Base-by-base conservation (phyloP, 176 grass and related monocot species). In the Carex pumila region DNA sequence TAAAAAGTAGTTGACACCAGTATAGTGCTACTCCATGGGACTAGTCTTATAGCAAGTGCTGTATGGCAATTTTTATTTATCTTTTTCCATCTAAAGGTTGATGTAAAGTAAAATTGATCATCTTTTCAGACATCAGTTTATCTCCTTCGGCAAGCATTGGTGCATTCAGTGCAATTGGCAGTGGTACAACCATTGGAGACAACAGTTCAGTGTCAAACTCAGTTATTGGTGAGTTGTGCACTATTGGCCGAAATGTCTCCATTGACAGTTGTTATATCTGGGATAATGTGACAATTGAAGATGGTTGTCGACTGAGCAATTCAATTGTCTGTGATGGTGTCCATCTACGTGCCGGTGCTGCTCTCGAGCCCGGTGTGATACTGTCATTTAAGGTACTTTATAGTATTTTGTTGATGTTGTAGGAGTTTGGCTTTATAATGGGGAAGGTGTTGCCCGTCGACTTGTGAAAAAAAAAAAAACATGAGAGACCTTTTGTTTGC, bases 281-380 rank as follows among this genome's bases (percentile, higher is more conserved):
- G 96, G 88, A 92, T 76, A 89, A 90, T 89, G 96, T 95, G 61
- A 79, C 88, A 70, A 92, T 99, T 79, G 93, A 99, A 90, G 96
- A 99, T 89, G 93, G 88, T 64, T 93, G 96, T 84, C 94, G 87
- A 90, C 66, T 99, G 56, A 93, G 70, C 89, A 76, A 99, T 84
- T 92, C 96, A 3, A 61, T 99, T 86, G 72, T 99, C 67, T 94
- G 91, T 82, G 91, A 94, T 81, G 87, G 87, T 63, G 96, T 90
- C 61, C 88, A 95, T 90, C 84, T 95, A 85, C 88, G 65, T 81
- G 62, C 91, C 32, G 91, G 93, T 61, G 93, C 88, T 45, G 43
- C 89, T 89, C 82, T 95, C 65, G 93, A 94, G 79, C 86, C 93
- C 81, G 96, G 96, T 31, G 89, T 92, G 41, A 88, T 99, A 92